These are phyloP conservation scores for Tripterygium wilfordii DNA, from an alignment of 177 flowering plant genomes.

Conservation along the genomic window DNA sequence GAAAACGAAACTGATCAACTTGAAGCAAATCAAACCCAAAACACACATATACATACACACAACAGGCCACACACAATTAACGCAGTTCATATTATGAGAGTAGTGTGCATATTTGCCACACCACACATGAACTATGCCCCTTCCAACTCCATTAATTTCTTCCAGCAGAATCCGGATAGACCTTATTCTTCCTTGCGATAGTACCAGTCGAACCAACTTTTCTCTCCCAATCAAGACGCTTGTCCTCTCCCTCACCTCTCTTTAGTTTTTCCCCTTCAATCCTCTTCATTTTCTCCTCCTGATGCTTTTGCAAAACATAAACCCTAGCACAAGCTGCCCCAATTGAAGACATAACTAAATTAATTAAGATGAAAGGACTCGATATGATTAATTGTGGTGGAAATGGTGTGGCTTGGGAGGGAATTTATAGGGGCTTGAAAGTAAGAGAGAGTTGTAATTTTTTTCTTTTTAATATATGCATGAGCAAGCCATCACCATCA, in stretches of 20 bases:
- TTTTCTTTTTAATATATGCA: too few species aligned
- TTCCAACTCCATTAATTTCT: background rate
- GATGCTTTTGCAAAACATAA: conserved; percentile 18
- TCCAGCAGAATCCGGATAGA: conserved; percentile 8
- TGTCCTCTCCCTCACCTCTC: conserved; percentile 2
- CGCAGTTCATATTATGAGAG: too few species aligned
- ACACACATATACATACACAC: too few species aligned
- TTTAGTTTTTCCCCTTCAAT: conserved; percentile 9
- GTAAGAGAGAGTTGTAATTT: too few species aligned
- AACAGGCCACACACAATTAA: too few species aligned
- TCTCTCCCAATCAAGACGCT: background rate
- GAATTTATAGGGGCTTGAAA: conserved; percentile 13
- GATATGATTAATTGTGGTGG: background rate
- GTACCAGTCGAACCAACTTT: background rate
- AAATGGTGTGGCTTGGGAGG: background rate
- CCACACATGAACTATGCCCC: too few species aligned
- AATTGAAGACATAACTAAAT: conserved; percentile 19
- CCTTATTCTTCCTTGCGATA: conserved; percentile 8
- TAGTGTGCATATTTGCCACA: too few species aligned
- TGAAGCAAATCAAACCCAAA: too few species aligned
- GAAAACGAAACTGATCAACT: too few species aligned
- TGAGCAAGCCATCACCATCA: conserved; percentile 3
- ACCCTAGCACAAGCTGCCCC: conserved; percentile 22
- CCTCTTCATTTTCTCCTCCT: conserved; percentile 17
- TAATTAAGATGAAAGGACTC: background rate